Base-by-base conservation (phyloP, 2,329 filamentous ascomycete genomes). In the Colletotrichum zoysiae region DNA sequence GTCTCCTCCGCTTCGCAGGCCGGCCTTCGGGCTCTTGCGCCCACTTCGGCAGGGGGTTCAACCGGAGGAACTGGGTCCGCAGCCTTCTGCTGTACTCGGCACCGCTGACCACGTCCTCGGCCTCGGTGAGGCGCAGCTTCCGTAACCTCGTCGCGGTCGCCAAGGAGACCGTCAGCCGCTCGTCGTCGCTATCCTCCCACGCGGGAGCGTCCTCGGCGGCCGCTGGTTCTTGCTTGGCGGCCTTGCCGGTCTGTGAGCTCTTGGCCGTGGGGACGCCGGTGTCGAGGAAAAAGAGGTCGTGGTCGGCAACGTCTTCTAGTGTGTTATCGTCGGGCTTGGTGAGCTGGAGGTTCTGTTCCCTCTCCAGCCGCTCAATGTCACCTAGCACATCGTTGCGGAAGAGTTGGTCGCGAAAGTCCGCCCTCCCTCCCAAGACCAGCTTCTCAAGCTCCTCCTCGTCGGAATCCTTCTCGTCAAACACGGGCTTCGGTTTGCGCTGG, bases 171-270 rank as follows among this genome's bases (percentile, higher is more conserved):
- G 90, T 89, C 74, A 98, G 84, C 65, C 93, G 89, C 78, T 98
- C 96, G 78, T 99, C 96, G 77, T 99, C 96, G 81, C 95, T 98
- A 80, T 99, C 96, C 76, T 95, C 91, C 96, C 96, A 99, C 1
- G 90, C 93, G 3, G 91, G 87, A 26, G 85, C 84, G 53, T 87
- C 84, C 8, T 75, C 74, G 8, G 75, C 65, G 12, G 65, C 63
- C 0, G 65, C 46, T 11, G 70, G 57, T 1, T 74, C 73, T 33
- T 77, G 72, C 26, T 77, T 75, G 53, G 74, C 44, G 23, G 78
- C 63, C 46, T 81, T 79, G 7, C 78, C 67, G 12, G 76, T 65
- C 14, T 80, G 76, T 38, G 82, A 76, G 35, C 76, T 78, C 26
- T 77, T 80, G n/a, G 77, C 76, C 30, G 82, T 81, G 1, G 83